phyloP scores from a whole-genome alignment of 441 rosid species.

The Flueggea neowawraea region DNA sequence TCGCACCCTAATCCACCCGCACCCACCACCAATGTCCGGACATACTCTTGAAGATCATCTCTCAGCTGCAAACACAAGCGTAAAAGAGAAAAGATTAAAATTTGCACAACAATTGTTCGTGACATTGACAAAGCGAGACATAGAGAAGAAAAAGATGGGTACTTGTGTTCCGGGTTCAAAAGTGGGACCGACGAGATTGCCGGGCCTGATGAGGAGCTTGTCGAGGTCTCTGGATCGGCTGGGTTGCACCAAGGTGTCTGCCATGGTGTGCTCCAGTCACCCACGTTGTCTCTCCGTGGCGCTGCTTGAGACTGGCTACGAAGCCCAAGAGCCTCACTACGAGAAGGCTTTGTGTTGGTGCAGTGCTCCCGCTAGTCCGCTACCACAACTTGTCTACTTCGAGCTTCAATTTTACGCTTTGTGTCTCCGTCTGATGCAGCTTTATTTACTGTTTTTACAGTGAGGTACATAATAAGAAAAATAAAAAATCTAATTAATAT shows the following conservation, averaged over 20 bases:
- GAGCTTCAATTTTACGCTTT: too few species aligned
- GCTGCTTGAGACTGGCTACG: neutral
- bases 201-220: conserved; percentile 80
- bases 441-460: too few species aligned
- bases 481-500: too few species aligned
- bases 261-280: conserved; percentile 30
- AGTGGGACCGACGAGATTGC: conserved; percentile 73
- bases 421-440: too few species aligned
- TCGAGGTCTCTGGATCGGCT: conserved; percentile 88
- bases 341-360: neutral
- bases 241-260: conserved; percentile 35
- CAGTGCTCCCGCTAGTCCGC: neutral
- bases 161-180: conserved; percentile 79
- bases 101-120: conserved; percentile 12
- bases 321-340: neutral
- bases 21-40: conserved; percentile 76
- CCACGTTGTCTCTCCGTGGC: neutral
- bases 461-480: too few species aligned
- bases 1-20: conserved; percentile 99
- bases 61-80: conserved; percentile 46
- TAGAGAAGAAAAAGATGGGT: neutral
- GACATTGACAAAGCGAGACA: conserved; percentile 9
- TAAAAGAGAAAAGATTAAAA: conserved; percentile 1
- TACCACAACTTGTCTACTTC: too few species aligned
- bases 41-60: conserved; percentile 71